These are phyloP conservation scores for Leptomonas pyrrhocoris DNA, from an alignment of 208 protist genomes.

Conservation along the genomic window DNA sequence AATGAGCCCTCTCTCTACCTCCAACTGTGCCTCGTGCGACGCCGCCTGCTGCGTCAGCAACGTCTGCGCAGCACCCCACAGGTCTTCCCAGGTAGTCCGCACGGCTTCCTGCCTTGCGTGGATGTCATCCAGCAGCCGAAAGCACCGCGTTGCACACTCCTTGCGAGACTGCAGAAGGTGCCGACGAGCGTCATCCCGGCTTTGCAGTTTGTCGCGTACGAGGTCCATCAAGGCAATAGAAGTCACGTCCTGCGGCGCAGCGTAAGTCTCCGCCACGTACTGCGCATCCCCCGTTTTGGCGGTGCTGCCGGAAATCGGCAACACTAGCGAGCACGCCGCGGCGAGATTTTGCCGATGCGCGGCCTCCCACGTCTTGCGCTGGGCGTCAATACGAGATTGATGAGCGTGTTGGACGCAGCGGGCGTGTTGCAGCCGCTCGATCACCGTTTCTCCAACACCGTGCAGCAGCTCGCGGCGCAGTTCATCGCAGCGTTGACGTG, in stretches of 20 bases:
- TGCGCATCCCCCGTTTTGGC: slow-evolving; percentile 7
- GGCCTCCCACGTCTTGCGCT: slow-evolving; percentile 53
- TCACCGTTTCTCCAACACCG: slow-evolving; percentile 31
- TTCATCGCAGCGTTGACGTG: slow-evolving; percentile 32
- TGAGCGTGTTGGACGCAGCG: slow-evolving; percentile 53
- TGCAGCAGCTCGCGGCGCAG: slow-evolving; percentile 29
- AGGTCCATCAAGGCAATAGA: slow-evolving; percentile 43
- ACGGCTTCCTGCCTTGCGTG: slow-evolving; percentile 20
- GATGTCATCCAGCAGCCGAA: slow-evolving; percentile 30
- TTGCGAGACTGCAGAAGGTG: slow-evolving; percentile 19
- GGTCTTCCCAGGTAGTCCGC: slow-evolving; percentile 11
- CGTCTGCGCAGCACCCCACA: slow-evolving; percentile 20
- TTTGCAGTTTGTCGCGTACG: slow-evolving; percentile 34
- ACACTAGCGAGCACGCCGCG: slow-evolving; percentile 35
- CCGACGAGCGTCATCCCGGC: slow-evolving; percentile 25
- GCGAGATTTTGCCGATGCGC: slow-evolving; percentile 61
- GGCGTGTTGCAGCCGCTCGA: slow-evolving; percentile 47
- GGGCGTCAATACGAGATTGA: slow-evolving; percentile 48
- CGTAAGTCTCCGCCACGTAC: slow-evolving; percentile 35
- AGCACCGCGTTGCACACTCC: slow-evolving; percentile 34
- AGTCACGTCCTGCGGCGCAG: slow-evolving; percentile 36
- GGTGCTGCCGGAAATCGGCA: slow-evolving; percentile 25
- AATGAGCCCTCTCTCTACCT: slow-evolving; percentile 13
- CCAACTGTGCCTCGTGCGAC: slow-evolving; percentile 17
- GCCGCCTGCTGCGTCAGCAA: slow-evolving; percentile 14